Base-by-base conservation (phyloP, 2,329 filamentous ascomycete genomes). In the Phialophora verrucosa region DNA sequence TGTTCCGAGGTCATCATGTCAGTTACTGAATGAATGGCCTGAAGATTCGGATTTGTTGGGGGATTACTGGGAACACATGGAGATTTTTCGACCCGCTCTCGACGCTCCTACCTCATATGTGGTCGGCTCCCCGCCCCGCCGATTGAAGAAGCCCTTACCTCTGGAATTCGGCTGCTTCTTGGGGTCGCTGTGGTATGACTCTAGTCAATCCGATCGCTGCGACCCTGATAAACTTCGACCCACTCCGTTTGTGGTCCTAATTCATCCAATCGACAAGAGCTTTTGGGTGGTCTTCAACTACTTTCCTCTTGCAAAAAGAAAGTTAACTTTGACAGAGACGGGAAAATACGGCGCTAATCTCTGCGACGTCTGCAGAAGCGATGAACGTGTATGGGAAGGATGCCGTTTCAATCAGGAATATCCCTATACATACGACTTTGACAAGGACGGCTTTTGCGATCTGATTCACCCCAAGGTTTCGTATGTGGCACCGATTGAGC, bases 191-290 rank as follows among this genome's bases (percentile, higher is more conserved):
- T 23, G 25, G 25, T 23, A 23, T 23, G 49, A 51, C 49, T 2
- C 10, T 4, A 23, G 25, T 51, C 20, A 51, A 27, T 12, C 20
- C 4, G 49, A 23, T 12, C 49, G 7, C 10, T 27, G 1, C 8
- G n/a, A 51, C 8, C 25, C 1, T n/a, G 10, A 2, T 8, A 25
- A 25, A 20, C 12, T 51, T 14, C 49, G 25, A 12, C 49, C 49
- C 20, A 51, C 49, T 27, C 49, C 49, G 25, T 51, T 51, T 51
- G 49, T 51, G 20, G 49, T 51, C 10, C 25, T 51, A 4, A 11
- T 51, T 4, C 49, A 51, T 51, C 49, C 49, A 8, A 23, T 51
- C 49, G 49, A 51, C 49, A 51, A 51, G 49, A 51, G 49, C 49
- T 51, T 51, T 23, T 51, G 49, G 49, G 49, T 51, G 2, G 25